Evolutionary conservation across 768 basidiomycete genomes (phyloP).

Genomic region (Pisolithus orientalis): DNA sequence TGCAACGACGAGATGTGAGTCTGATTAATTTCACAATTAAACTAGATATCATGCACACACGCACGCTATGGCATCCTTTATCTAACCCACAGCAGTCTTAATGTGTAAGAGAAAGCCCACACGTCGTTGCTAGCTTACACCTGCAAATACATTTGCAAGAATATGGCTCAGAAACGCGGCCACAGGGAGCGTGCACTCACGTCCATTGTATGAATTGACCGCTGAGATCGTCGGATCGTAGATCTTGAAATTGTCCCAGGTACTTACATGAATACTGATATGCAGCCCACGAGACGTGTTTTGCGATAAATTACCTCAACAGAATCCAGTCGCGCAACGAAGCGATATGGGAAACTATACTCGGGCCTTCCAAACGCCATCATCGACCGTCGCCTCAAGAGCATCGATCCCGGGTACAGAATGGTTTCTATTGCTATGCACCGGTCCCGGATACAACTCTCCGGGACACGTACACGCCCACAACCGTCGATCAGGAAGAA

Average conservation of each 20-base stretch:
- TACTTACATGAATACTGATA: conserved; percentile 35
- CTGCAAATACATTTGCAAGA: conserved; percentile 1
- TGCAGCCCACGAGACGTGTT: conserved; percentile 26
- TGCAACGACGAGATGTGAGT: not conserved
- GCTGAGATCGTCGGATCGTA: conserved; percentile 31
- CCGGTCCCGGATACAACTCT: conserved; percentile 55
- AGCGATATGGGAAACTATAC: conserved; percentile 1
- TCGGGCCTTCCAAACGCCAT: conserved; percentile 29
- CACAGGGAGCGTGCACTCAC: conserved; percentile 18
- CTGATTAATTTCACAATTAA: too few relatives aligned
- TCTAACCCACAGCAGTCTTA: conserved; percentile 42
- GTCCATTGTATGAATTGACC: conserved; percentile 41
- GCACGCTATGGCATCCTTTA: conserved; percentile 31
- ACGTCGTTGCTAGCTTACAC: conserved; percentile 35
- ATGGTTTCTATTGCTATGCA: conserved; percentile 38
- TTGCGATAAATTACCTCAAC: not conserved
- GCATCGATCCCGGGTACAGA: conserved; percentile 57
- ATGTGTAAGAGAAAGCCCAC: conserved; percentile 29
- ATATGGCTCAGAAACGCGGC: conserved; percentile 6
- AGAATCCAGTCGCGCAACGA: conserved; percentile 14
- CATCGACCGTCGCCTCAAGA: conserved; percentile 41
- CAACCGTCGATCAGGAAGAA: conserved; percentile 50
- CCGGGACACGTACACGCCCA: conserved; percentile 52
- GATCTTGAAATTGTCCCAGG: conserved; percentile 28
- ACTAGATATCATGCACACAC: not conserved